Base-by-base conservation (phyloP, 2,329 filamentous ascomycete species). In the Coniella lustricola region DNA sequence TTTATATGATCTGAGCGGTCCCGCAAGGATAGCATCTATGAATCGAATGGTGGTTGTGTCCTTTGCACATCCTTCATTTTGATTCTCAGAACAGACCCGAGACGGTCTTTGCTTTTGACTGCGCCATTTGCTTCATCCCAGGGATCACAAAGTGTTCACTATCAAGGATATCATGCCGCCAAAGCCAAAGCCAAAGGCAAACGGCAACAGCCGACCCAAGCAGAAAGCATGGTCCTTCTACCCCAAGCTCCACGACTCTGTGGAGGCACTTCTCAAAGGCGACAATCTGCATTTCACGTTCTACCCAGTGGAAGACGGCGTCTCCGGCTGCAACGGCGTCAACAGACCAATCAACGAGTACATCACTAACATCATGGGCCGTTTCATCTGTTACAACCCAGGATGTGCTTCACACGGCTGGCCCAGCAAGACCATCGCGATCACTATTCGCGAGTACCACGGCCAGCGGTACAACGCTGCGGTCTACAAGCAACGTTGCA, bases 401-500 rank as follows among this genome's bases (percentile, higher is more conserved):
- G 10, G 10, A 10, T 56, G 55, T 42, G 10, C 7, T 17, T 31
- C 9, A 12, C 36, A 12, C 0, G 48, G 48, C 9, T 58, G 56
- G 56, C 38, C 22, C 7, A 58, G 56, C 49, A 56, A 49, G 44
- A 48, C 40, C 13, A 48, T 57, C 3, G 32, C 45, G 10, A 55
- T 57, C 22, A 16, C 39, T 16, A 57, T 58, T 20, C 51, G 55
- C 10, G 49, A 54, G 34, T 61, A 57, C 38, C 25, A 36, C 1
- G 29, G 39, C 2, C 44, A 50, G 1, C 42, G 47, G 14, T 62
- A 62, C 45, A 59, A 60, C 32, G 60, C 56, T 13, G 44, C 31
- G 18, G 56, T 62, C 1, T 62, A 53, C 25, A 55, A 56, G 8
- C 60, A 61, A 33, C 57, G 53, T 12, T 61, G 59, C 40, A 48